These are phyloP conservation scores for Candida loeiensis DNA, from an alignment of 805 yeast genomes.

Conservation along the genomic window DNA sequence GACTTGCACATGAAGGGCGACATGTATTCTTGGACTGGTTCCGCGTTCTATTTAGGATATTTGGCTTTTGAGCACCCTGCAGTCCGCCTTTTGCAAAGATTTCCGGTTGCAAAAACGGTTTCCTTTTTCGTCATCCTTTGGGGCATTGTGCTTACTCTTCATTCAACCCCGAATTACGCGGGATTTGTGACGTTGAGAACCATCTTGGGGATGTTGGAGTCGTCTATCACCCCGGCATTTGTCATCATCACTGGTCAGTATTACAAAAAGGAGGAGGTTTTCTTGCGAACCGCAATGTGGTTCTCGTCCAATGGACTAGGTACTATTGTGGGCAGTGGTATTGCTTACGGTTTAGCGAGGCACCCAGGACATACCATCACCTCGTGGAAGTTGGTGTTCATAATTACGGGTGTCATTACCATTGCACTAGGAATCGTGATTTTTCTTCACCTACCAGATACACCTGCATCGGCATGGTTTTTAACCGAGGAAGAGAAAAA, in stretches of 20 bases:
- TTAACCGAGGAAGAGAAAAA: constrained; percentile 24
- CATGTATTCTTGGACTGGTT: constrained; percentile 44
- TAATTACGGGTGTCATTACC: constrained; percentile 60
- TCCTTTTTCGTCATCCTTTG: constrained; percentile 51
- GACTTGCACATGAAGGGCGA: constrained; percentile 45
- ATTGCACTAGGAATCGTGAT: constrained; percentile 47
- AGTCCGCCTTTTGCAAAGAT: constrained; percentile 45
- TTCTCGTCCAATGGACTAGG: constrained; percentile 37
- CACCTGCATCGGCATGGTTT: constrained; percentile 38
- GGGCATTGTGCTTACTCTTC: constrained; percentile 56
- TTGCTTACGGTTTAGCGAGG: constrained; percentile 49
- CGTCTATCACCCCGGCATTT: constrained; percentile 39
- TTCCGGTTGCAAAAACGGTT: constrained; percentile 54
- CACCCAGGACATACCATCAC: constrained; percentile 29
- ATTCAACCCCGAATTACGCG: constrained; percentile 46
- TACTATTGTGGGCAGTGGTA: constrained; percentile 42
- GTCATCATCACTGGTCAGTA: constrained; percentile 36
- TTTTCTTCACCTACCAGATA: constrained; percentile 51
- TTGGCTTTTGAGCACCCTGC: constrained; percentile 54
- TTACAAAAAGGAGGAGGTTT: constrained; percentile 32
- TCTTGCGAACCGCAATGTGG: constrained; percentile 35
- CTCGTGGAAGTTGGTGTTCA: constrained; percentile 62
- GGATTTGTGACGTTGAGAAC: constrained; percentile 39
- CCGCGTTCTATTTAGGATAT: constrained; percentile 54
- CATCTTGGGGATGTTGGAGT: constrained; percentile 39